Percentiles rank a stretch among this genome's conserved stretches.
Evolutionary conservation across 345 rosid genomes (phyloP).

Genomic region (Linum tenue): DNA sequence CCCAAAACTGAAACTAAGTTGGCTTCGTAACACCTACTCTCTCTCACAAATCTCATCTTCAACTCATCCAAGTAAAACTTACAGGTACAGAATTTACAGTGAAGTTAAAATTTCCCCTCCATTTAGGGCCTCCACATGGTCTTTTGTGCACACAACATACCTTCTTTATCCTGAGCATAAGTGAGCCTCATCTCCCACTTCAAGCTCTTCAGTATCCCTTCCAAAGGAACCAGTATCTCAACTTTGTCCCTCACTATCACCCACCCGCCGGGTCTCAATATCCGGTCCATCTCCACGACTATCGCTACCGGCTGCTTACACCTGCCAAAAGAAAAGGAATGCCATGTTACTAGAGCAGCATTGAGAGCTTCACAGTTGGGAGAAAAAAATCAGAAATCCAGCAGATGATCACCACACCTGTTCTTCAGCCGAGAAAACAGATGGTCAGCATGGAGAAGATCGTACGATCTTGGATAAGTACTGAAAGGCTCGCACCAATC

Average conservation of each 20-base stretch:
- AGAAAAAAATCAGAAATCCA: background rate
- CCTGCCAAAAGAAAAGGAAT: conserved; percentile 28
- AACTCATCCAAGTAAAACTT: conserved; percentile 1
- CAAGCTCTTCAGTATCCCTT: conserved; percentile 61
- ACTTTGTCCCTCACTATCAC: conserved; percentile 70
- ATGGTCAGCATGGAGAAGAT: conserved; percentile 93
- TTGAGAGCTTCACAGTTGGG: background rate
- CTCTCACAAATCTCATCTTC: background rate
- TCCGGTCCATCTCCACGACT: conserved; percentile 81
- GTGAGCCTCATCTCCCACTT: conserved; percentile 93
- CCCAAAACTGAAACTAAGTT: conserved; percentile 2
- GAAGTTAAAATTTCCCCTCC: background rate
- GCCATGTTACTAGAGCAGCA: background rate
- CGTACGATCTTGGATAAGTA: conserved; percentile 90
- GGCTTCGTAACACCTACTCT: conserved; percentile 1
- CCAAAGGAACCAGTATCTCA: conserved; percentile 64
- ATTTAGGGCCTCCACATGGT: conserved; percentile 71
- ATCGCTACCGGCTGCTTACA: conserved; percentile 74
- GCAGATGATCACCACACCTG: conserved; percentile 32
- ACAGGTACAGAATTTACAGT: background rate
- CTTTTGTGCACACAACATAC: conserved; percentile 75
- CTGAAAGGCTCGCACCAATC: conserved; percentile 95
- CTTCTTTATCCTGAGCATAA: conserved; percentile 72
- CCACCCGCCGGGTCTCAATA: conserved; percentile 90
- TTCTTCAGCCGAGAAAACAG: conserved; percentile 86